A percentile compares a stretch with the other conserved stretches of the same genome.
phyloP scores from a whole-genome alignment of 495 filamentous ascomycete species.

The Aeminium ludgeri region DNA sequence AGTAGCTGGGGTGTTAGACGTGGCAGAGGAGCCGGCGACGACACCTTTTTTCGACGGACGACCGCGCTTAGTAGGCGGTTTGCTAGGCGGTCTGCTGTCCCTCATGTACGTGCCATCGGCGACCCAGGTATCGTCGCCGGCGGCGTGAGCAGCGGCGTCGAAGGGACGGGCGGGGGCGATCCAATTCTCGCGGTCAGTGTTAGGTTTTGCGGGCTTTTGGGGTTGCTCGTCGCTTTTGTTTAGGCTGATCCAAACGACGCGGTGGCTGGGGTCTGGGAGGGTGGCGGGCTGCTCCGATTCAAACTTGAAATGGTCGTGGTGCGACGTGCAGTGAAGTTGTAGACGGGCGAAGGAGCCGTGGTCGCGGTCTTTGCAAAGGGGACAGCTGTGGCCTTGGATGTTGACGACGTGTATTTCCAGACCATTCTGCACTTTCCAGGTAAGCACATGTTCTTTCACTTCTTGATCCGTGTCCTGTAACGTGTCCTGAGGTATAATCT shows the following conservation, averaged over 20 bases:
- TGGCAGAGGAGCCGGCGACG: neutral
- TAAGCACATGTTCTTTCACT: neutral
- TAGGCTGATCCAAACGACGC: slow-evolving; percentile 1
- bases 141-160: slow-evolving; percentile 4
- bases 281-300: neutral
- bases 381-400: slow-evolving; percentile 4
- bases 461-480: slow-evolving; percentile 1
- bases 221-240: neutral
- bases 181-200: slow-evolving; percentile 3
- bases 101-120: neutral
- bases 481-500: slow-evolving; percentile 5
- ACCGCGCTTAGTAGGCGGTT: neutral
- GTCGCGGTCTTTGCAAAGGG: slow-evolving; percentile 1
- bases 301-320: slow-evolving; percentile 6
- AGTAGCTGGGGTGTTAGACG: neutral
- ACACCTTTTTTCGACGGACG: neutral
- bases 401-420: neutral
- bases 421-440: slow-evolving; percentile 3
- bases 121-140: slow-evolving; percentile 10
- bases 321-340: neutral
- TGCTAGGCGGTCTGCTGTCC: neutral
- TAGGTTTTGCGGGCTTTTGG: neutral
- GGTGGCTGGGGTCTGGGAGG: neutral
- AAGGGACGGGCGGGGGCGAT: slow-evolving; percentile 11
- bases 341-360: neutral